Evolutionary conservation across 441 rosid species (phyloP).

Genomic region (Lepidium campestre): DNA sequence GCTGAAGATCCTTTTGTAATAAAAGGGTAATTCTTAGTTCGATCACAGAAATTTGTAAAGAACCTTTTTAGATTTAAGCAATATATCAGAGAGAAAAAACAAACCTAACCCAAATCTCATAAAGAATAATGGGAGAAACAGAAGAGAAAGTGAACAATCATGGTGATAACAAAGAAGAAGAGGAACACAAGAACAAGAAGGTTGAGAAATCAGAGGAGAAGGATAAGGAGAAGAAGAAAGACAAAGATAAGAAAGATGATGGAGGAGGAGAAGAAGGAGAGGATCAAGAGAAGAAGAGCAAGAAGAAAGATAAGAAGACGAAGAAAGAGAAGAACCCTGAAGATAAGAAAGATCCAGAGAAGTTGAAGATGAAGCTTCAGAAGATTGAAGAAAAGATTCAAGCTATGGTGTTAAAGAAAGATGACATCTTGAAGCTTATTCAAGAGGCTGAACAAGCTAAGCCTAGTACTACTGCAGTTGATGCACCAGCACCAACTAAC

Average conservation of each 20-base stretch:
- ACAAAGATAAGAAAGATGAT: slow-evolving; percentile 30
- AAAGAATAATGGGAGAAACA: slow-evolving; percentile 42
- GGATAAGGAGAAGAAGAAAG: slow-evolving; percentile 30
- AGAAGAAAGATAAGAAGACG: slow-evolving; percentile 39
- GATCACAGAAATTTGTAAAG: neutral
- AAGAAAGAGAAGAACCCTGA: slow-evolving; percentile 66
- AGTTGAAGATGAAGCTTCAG: slow-evolving; percentile 52
- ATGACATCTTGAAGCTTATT: slow-evolving; percentile 46
- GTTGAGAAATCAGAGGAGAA: slow-evolving; percentile 35
- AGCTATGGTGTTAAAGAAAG: slow-evolving; percentile 44
- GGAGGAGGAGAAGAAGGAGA: slow-evolving; percentile 45
- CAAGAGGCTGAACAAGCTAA: slow-evolving; percentile 32
- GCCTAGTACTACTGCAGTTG: neutral
- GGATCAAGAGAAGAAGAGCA: slow-evolving; percentile 42
- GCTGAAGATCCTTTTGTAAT: neutral
- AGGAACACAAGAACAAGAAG: slow-evolving; percentile 19
- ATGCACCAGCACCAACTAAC: slow-evolving; percentile 25
- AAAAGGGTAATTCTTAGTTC: neutral
- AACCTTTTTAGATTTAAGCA: neutral
- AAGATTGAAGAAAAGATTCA: slow-evolving; percentile 65
- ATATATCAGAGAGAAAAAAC: neutral
- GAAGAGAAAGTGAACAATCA: slow-evolving; percentile 33
- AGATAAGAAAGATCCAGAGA: slow-evolving; percentile 57
- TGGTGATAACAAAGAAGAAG: slow-evolving; percentile 24
- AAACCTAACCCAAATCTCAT: slow-evolving; percentile 1